phyloP scores from a whole-genome alignment of 2,329 filamentous ascomycete genomes.

The Colletotrichum gigasporum region DNA sequence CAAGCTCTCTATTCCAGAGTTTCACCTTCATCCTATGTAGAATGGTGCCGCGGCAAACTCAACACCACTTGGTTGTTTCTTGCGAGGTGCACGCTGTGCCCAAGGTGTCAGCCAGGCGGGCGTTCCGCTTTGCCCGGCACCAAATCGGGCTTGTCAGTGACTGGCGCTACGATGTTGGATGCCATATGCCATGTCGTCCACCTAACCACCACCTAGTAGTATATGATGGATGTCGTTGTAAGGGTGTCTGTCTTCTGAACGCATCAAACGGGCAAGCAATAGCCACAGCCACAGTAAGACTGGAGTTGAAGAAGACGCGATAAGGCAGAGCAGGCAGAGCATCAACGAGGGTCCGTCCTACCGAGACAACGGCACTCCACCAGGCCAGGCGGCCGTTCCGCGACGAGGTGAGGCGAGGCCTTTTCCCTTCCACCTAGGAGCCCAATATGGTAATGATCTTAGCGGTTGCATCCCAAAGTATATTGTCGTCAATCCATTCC shows the following conservation, averaged over 20 bases:
- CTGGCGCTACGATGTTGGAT: too few species aligned
- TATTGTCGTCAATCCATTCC: constrained; percentile 1
- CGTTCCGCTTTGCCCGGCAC: too few species aligned
- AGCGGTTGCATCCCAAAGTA: constrained; percentile 6
- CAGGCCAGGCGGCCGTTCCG: constrained; percentile 6
- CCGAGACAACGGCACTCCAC: constrained; percentile 12
- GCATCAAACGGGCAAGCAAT: not conserved
- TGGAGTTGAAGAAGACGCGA: not conserved
- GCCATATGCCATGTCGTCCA: not conserved
- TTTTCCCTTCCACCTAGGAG: not conserved
- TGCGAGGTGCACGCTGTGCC: not conserved
- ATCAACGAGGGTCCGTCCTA: not conserved
- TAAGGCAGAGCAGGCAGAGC: not conserved
- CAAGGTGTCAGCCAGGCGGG: not conserved
- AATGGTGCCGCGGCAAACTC: constrained; percentile 7
- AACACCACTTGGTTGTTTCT: constrained; percentile 7
- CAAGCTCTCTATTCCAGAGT: not conserved
- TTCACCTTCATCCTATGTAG: constrained; percentile 20
- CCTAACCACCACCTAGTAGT: too few species aligned
- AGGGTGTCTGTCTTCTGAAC: constrained; percentile 13
- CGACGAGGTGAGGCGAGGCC: constrained; percentile 1
- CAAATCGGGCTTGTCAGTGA: too few species aligned
- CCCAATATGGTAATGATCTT: constrained; percentile 23
- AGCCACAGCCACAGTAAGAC: not conserved
- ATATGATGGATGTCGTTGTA: too few species aligned